Conservation (phyloP, 2,329 filamentous ascomycete genomes). For the Annulohypoxylon truncatum region DNA sequence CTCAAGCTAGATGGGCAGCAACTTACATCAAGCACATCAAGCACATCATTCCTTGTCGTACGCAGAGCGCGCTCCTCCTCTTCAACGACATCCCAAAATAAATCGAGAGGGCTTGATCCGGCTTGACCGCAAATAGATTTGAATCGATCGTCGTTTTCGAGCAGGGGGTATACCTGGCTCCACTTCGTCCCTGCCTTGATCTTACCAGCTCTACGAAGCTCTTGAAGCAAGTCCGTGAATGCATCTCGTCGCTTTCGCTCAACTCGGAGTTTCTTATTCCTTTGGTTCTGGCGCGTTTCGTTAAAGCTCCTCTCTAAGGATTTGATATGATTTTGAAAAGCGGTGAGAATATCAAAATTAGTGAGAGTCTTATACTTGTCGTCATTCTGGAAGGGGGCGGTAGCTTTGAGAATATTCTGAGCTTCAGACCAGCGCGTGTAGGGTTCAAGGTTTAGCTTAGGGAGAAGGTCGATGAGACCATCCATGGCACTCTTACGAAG, state of each 20-base stretch:
- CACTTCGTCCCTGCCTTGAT: conserved; percentile 93
- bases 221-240: conserved; percentile 78
- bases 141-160: conserved; percentile 87
- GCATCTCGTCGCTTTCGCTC: conserved; percentile 89
- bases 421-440: conserved; percentile 96
- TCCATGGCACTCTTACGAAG: conserved; percentile 85
- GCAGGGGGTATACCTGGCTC: conserved; percentile 79
- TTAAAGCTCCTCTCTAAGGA: conserved; percentile 91
- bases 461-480: conserved; percentile 81
- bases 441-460: conserved; percentile 84
- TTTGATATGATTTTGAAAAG: conserved; percentile 96
- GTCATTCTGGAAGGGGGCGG: conserved; percentile 80
- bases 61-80: conserved; percentile 92
- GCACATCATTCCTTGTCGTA: conserved; percentile 81
- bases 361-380: conserved; percentile 87
- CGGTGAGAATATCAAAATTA: conserved; percentile 89
- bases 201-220: conserved; percentile 79
- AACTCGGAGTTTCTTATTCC: conserved; percentile 80
- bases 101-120: conserved; percentile 86
- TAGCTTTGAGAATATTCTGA: conserved; percentile 81
- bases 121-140: conserved; percentile 82
- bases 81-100: conserved; percentile 96
- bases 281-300: conserved; percentile 87
- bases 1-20: neutral
- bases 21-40: conserved; percentile 88